A percentile compares a stretch with the other conserved stretches of the same genome.
Evolutionary conservation across 1,284 basidiomycete genomes (phyloP).

Genomic region (Pseudomicrostroma phylloplanum): DNA sequence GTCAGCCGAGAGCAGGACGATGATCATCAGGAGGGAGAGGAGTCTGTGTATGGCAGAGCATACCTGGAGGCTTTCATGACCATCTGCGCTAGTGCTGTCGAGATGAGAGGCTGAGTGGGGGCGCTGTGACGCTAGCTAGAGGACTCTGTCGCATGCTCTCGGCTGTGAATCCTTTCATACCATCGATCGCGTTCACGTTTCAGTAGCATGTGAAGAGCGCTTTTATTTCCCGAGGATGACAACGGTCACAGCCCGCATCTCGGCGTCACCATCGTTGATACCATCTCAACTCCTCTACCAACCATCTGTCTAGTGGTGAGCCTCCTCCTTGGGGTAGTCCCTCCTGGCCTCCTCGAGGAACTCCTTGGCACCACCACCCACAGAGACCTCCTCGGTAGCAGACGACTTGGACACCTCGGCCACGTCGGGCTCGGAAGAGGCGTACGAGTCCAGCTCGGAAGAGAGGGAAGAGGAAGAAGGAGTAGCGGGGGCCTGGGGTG

Average conservation of each 20-base stretch:
- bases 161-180: too few relatives aligned
- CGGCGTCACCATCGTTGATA: too few relatives aligned
- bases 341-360: conserved; percentile 17
- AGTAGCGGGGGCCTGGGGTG: conserved; percentile 51
- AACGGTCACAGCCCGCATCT: too few relatives aligned
- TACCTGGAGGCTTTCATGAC: conserved; percentile 2
- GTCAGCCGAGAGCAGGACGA: not conserved
- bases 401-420: conserved; percentile 27
- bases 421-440: conserved; percentile 42
- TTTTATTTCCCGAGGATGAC: too few relatives aligned
- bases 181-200: too few relatives aligned
- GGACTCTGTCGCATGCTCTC: too few relatives aligned
- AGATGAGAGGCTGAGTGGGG: not conserved
- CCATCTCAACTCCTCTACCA: too few relatives aligned
- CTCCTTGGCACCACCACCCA: not conserved
- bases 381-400: not conserved
- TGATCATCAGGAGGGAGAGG: too few relatives aligned
- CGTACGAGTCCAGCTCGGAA: conserved; percentile 52
- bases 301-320: conserved; percentile 13
- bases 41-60: not conserved
- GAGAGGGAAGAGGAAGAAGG: conserved; percentile 52
- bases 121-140: too few relatives aligned
- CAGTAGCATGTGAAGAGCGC: too few relatives aligned
- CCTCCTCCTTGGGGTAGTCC: conserved; percentile 11
- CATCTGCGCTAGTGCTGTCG: not conserved